phyloP scores from a whole-genome alignment of 495 filamentous ascomycete species.

The Pseudoneurospora amorphoporcata region DNA sequence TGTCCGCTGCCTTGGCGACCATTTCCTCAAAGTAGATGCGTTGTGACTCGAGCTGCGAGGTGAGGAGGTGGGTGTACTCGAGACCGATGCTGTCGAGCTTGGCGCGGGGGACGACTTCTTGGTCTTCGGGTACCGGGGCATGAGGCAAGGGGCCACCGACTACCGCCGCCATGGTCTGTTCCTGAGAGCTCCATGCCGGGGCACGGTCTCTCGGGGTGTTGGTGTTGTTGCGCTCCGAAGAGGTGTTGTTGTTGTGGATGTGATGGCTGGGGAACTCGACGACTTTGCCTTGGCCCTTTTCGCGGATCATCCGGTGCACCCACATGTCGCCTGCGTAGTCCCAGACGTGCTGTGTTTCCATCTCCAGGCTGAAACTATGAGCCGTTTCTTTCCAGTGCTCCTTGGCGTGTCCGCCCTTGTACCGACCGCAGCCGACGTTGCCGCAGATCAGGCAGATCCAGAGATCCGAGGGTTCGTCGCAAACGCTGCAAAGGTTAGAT shows the following conservation, averaged over 20 bases:
- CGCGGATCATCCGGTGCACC: slow-evolving; percentile 89
- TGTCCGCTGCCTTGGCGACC: slow-evolving; percentile 82
- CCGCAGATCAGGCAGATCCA: slow-evolving; percentile 96
- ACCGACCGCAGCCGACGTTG: slow-evolving; percentile 84
- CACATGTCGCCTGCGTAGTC: slow-evolving; percentile 93
- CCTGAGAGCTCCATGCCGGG: background rate
- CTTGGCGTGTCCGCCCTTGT: slow-evolving; percentile 89
- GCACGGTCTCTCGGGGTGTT: background rate
- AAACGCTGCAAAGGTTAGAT: slow-evolving; percentile 55
- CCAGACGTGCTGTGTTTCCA: slow-evolving; percentile 90
- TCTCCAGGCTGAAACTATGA: slow-evolving; percentile 87
- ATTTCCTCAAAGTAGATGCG: slow-evolving; percentile 91
- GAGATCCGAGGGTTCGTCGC: slow-evolving; percentile 67
- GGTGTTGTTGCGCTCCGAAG: slow-evolving; percentile 4
- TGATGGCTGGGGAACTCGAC: slow-evolving; percentile 59
- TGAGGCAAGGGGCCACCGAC: background rate
- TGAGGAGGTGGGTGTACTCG: slow-evolving; percentile 90
- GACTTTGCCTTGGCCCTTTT: slow-evolving; percentile 81
- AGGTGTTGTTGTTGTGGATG: slow-evolving; percentile 9
- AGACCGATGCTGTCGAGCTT: slow-evolving; percentile 88
- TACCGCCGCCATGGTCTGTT: background rate
- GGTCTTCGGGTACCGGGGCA: slow-evolving; percentile 17
- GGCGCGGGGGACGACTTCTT: slow-evolving; percentile 73
- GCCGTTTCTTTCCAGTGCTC: slow-evolving; percentile 82
- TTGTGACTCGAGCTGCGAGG: slow-evolving; percentile 82